Evolutionary conservation across 768 basidiomycete genomes (phyloP).

Genomic region (Lactifluus subvellereus): DNA sequence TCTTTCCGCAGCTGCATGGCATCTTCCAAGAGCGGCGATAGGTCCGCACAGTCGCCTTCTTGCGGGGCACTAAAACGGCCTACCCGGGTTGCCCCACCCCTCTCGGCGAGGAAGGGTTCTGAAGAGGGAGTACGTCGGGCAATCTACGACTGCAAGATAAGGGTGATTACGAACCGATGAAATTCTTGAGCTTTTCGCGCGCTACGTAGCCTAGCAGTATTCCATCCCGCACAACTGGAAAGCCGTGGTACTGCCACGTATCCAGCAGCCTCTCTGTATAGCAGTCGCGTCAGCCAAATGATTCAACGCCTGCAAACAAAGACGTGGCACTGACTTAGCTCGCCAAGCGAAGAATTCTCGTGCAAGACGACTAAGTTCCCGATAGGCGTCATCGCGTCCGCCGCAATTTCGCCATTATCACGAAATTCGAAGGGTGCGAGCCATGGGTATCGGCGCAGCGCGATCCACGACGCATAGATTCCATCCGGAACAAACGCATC

Average conservation of each 20-base stretch:
- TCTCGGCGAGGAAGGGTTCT: conserved; percentile 10
- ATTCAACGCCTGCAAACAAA: not conserved
- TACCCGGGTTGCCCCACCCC: conserved; percentile 7
- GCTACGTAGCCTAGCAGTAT: conserved; percentile 58
- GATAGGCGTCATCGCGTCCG: conserved; percentile 52
- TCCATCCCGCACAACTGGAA: conserved; percentile 51
- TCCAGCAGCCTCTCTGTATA: conserved; percentile 38
- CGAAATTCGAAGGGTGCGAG: conserved; percentile 59
- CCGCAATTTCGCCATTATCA: conserved; percentile 58
- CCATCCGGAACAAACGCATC: conserved; percentile 66
- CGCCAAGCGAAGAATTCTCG: conserved; percentile 38
- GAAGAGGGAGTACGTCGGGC: conserved; percentile 1
- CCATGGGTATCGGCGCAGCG: conserved; percentile 66
- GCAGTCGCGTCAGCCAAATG: not conserved
- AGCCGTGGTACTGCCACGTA: conserved; percentile 50
- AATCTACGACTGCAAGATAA: not conserved
- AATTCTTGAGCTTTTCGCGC: conserved; percentile 44
- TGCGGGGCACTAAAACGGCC: conserved; percentile 3
- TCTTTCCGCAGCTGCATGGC: conserved; percentile 60
- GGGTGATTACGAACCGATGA: conserved; percentile 29
- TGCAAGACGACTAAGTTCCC: conserved; percentile 42
- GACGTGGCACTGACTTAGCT: conserved; percentile 37
- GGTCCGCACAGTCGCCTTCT: conserved; percentile 23
- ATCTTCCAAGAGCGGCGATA: conserved; percentile 37
- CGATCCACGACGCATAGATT: conserved; percentile 68